Base-by-base conservation (phyloP, 257 asterid genomes). In the Solanum ossicruentum region DNA sequence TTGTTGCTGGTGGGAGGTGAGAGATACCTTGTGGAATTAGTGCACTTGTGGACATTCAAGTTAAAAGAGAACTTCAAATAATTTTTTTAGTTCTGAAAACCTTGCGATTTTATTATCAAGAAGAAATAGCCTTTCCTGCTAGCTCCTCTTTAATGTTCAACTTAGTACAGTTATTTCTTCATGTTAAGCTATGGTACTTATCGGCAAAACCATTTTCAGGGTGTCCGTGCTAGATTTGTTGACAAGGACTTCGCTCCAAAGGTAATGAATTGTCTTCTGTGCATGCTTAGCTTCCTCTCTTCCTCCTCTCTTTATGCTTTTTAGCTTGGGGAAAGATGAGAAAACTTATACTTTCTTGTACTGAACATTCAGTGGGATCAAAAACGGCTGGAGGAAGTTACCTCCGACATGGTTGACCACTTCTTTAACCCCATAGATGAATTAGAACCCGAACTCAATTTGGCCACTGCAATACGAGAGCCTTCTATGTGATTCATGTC, bases 211-310 rank as follows among this genome's bases (percentile, higher is more conserved):
- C 77, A 60, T 85, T 60, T 71, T 79, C 85, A 97, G 98, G 99
- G 99, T 28, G 93, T 95, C 65, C 98, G 98, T 47, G 98, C 98
- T 56, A 91, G 98, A 93, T 88, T 97, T 85, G 91, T 97, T 23
- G 98, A 97, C 85, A 97, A 94, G 91, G 98, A 97, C 91, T 97
- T 97, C 71, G 91, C 95, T 85, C 98, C 99, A 41, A 95, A 95
- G 99, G 99, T 96, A 91, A 41, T 84, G 77, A 47, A 78, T 8
- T 20, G 67, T 80, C 57, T 78, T 52, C 10, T 18, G 20, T 49
- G 45, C 23, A 51, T 77, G 47, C 23, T 51, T 77, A 77, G 51
- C 36, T 77, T 23, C 45, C 82, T 51, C 21, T 23, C 60, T 8
- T 12, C 15, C 57, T 71, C 60, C 26, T 21, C 52, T 70, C 26